Evolutionary conservation across 2,329 filamentous ascomycete species (phyloP).

Genomic region (Cercospora beticola): DNA sequence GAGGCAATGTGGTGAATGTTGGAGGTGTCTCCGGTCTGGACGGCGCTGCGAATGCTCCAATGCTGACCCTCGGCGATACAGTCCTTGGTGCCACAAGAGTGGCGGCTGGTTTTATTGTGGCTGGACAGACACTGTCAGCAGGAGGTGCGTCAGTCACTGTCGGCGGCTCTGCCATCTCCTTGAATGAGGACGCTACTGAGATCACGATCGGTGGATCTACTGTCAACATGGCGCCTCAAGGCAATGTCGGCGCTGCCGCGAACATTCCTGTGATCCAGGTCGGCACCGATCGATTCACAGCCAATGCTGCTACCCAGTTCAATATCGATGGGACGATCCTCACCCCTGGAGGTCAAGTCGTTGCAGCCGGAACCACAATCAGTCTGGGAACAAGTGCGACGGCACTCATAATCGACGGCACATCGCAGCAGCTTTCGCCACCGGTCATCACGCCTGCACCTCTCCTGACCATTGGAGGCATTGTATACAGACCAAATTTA

Average conservation of each 20-base stretch:
- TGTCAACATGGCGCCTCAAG: conserved; percentile 17
- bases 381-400: conserved; percentile 43
- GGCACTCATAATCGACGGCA: conserved; percentile 43
- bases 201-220: conserved; percentile 40
- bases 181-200: conserved; percentile 40
- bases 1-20: conserved; percentile 26
- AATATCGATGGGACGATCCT: conserved; percentile 41
- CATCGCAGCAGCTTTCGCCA: conserved; percentile 37
- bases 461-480: conserved; percentile 33
- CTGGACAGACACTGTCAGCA: conserved; percentile 31
- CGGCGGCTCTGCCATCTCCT: conserved; percentile 37
- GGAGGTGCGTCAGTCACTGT: conserved; percentile 36
- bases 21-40: not conserved
- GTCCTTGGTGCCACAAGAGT: conserved; percentile 26
- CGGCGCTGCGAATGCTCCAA: not conserved
- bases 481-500: conserved; percentile 33
- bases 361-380: conserved; percentile 42
- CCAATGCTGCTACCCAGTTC: conserved; percentile 50
- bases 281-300: conserved; percentile 42
- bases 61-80: conserved; percentile 21
- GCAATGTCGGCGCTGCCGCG: conserved; percentile 23
- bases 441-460: conserved; percentile 36
- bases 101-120: conserved; percentile 28
- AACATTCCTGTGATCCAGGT: conserved; percentile 42
- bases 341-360: conserved; percentile 41